A percentile compares a stretch with the other conserved stretches of the same genome.
Evolutionary conservation across 2,329 filamentous ascomycete species (phyloP).

Genomic region (Aspergillus floridensis): DNA sequence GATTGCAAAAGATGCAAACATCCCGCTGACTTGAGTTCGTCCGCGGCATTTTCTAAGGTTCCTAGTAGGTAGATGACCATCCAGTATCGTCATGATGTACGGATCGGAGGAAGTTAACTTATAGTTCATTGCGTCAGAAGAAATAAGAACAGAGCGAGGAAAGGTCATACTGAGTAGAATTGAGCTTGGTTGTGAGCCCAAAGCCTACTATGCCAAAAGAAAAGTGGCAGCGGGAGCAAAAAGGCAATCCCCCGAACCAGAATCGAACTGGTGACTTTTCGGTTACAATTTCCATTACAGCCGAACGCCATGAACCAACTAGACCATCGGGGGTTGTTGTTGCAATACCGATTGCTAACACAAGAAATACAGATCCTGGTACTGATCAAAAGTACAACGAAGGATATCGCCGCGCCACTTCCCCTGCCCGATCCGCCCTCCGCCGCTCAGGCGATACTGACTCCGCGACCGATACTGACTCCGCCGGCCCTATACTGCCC

Average conservation of each 20-base stretch:
- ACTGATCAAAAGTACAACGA: background rate
- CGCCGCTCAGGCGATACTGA: background rate
- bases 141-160: no score
- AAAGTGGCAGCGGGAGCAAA: background rate
- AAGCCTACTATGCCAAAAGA: no score
- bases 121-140: no score
- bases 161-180: no score
- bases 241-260: background rate
- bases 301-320: background rate
- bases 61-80: no score
- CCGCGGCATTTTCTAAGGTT: no score
- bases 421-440: background rate
- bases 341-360: fast-evolving
- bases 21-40: background rate
- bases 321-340: background rate
- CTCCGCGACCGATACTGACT: background rate
- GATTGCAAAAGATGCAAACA: background rate
- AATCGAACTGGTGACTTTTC: background rate
- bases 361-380: background rate
- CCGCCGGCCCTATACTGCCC: background rate
- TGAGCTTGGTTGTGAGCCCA: no score
- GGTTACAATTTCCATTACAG: background rate
- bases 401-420: background rate
- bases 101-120: no score
- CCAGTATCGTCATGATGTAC: no score